phyloP scores from a whole-genome alignment of 2,329 filamentous ascomycete species.

The Talaromyces verruculosus region DNA sequence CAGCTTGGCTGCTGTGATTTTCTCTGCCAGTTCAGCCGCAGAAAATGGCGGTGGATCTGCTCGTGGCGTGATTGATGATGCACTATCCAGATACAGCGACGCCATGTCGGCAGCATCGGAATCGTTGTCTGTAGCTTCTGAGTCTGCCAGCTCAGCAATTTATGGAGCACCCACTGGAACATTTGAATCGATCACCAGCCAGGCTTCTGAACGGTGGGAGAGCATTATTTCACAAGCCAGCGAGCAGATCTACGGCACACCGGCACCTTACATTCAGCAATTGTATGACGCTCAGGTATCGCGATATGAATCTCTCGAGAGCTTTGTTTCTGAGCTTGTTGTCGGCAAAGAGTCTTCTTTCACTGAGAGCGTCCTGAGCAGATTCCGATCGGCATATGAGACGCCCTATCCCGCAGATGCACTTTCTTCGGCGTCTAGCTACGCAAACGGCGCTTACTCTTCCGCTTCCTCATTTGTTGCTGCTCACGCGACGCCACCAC shows the following conservation, averaged over 20 bases:
- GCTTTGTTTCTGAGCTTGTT: slow-evolving; percentile 73
- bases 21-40: slow-evolving; percentile 42
- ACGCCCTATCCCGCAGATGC: slow-evolving; percentile 52
- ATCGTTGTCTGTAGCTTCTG: slow-evolving; percentile 41
- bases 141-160: slow-evolving; percentile 44
- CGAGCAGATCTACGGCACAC: slow-evolving; percentile 67
- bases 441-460: slow-evolving; percentile 50
- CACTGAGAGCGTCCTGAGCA: slow-evolving; percentile 74
- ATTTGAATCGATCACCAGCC: slow-evolving; percentile 52
- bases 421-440: slow-evolving; percentile 53
- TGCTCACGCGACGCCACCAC: slow-evolving; percentile 53
- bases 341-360: slow-evolving; percentile 76
- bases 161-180: slow-evolving; percentile 48
- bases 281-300: slow-evolving; percentile 45
- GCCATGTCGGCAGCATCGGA: slow-evolving; percentile 48
- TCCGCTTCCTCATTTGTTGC: slow-evolving; percentile 30
- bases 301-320: slow-evolving; percentile 69
- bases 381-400: slow-evolving; percentile 70
- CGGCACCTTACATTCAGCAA: slow-evolving; percentile 62
- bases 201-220: slow-evolving; percentile 64
- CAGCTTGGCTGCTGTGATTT: slow-evolving; percentile 42
- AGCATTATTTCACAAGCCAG: slow-evolving; percentile 64
- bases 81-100: slow-evolving; percentile 46
- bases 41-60: slow-evolving; percentile 37
- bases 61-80: slow-evolving; percentile 43